Percentiles rank a stretch among this genome's conserved stretches.
These are phyloP conservation scores for Colletotrichum chlorophyti DNA, from an alignment of 2,329 filamentous ascomycete species.

Conservation along the genomic window DNA sequence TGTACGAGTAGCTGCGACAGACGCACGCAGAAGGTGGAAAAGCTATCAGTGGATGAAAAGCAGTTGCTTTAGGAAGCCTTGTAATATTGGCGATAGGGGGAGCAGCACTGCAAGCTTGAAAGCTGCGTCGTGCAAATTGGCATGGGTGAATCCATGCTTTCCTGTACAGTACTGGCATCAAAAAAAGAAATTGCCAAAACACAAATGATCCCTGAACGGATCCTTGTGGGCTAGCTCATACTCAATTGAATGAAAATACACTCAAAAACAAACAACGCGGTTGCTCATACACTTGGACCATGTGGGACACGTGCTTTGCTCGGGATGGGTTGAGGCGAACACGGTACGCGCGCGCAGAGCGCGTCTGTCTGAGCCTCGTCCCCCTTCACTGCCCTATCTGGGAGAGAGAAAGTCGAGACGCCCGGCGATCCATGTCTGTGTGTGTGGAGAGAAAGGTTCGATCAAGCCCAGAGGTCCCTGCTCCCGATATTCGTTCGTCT, in stretches of 20 bases:
- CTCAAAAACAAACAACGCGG: slow-evolving; percentile 12
- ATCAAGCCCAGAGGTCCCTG: too few species aligned
- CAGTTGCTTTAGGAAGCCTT: slow-evolving; percentile 25
- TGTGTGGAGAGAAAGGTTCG: too few species aligned
- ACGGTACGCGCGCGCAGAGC: too few species aligned
- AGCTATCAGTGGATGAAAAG: slow-evolving; percentile 28
- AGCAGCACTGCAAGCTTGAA: slow-evolving; percentile 27
- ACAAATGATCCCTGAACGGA: slow-evolving; percentile 16
- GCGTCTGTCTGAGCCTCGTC: too few species aligned
- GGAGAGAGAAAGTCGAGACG: too few species aligned
- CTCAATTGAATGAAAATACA: slow-evolving; percentile 27
- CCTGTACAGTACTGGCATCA: slow-evolving; percentile 28
- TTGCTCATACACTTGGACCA: neutral
- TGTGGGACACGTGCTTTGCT: slow-evolving; percentile 4
- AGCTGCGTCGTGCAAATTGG: slow-evolving; percentile 20
- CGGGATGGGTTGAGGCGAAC: too few species aligned
- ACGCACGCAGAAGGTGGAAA: slow-evolving; percentile 11
- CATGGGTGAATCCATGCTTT: slow-evolving; percentile 26
- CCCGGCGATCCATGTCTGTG: too few species aligned
- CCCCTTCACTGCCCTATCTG: too few species aligned
- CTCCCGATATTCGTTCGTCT: too few species aligned
- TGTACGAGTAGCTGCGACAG: slow-evolving; percentile 22
- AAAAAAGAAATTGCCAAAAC: slow-evolving; percentile 22
- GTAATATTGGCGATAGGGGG: slow-evolving; percentile 22
- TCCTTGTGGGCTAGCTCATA: slow-evolving; percentile 28